These are phyloP conservation scores for Glycine soja DNA, from an alignment of 306 rosid genomes.

Conservation along the genomic window DNA sequence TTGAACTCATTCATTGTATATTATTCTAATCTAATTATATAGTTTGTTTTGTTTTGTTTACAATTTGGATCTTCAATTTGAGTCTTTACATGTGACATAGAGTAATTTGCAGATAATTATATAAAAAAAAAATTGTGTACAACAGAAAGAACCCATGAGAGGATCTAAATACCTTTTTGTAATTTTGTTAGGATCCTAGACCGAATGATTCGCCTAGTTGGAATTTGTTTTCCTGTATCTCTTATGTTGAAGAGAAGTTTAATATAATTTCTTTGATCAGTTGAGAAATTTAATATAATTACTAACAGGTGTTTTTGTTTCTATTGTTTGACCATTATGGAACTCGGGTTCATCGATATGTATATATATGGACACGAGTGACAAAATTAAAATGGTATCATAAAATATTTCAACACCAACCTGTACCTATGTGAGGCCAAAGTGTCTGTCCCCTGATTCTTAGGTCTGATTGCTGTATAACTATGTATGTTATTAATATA, in stretches of 20 bases:
- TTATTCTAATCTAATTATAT: neutral
- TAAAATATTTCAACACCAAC: slow-evolving; percentile 53
- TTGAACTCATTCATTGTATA: neutral
- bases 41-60: neutral
- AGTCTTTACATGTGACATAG: slow-evolving; percentile 21
- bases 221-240: slow-evolving; percentile 10
- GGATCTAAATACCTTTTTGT: slow-evolving; percentile 5
- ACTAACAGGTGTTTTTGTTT: slow-evolving; percentile 35
- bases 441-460: slow-evolving; percentile 47
- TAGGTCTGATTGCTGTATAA: slow-evolving; percentile 39
- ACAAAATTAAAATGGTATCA: slow-evolving; percentile 23
- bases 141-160: slow-evolving; percentile 19
- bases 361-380: slow-evolving; percentile 15
- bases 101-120: no score
- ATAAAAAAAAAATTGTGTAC: neutral
- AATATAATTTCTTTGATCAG: no score
- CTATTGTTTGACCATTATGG: slow-evolving; percentile 25
- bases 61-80: slow-evolving; percentile 18
- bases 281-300: neutral
- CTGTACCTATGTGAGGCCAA: slow-evolving; percentile 55
- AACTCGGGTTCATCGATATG: slow-evolving; percentile 12
- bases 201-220: slow-evolving; percentile 15
- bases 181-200: neutral
- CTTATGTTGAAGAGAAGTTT: slow-evolving; percentile 22
- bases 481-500: slow-evolving; percentile 31